Evolutionary conservation across 2,329 filamentous ascomycete genomes (phyloP).

Genomic region (Alternaria rosae): DNA sequence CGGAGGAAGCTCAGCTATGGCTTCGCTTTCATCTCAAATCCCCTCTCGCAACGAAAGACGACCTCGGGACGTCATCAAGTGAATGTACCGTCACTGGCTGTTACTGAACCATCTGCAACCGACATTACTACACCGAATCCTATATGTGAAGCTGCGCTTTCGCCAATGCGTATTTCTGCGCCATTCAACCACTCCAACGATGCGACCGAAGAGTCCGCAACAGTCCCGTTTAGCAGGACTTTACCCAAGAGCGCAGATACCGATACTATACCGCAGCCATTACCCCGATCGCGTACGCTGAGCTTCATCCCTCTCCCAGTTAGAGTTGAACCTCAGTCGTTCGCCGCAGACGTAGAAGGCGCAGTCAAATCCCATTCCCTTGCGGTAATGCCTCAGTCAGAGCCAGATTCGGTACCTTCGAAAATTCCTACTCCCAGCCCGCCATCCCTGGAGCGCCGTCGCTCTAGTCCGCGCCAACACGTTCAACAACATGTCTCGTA

Average conservation of each 20-base stretch:
- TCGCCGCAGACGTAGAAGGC: conserved; percentile 8
- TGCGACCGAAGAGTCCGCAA: neutral
- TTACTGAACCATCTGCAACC: conserved; percentile 13
- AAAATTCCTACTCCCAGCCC: conserved; percentile 44
- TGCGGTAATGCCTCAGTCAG: conserved; percentile 10
- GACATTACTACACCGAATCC: conserved; percentile 7
- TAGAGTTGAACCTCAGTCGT: conserved; percentile 17
- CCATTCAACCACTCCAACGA: conserved; percentile 1
- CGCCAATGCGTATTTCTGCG: conserved; percentile 10
- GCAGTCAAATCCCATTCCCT: conserved; percentile 9
- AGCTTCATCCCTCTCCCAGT: conserved; percentile 43
- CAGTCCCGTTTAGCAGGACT: neutral
- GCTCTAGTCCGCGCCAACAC: conserved; percentile 40
- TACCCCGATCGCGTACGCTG: conserved; percentile 41
- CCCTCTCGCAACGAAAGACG: conserved; percentile 40
- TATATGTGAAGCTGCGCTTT: conserved; percentile 16
- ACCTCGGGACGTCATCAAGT: conserved; percentile 22
- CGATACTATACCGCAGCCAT: conserved; percentile 26
- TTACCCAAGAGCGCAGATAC: conserved; percentile 7
- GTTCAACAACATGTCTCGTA: conserved; percentile 18
- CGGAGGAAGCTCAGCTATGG: conserved; percentile 45
- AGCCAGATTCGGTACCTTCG: conserved; percentile 18
- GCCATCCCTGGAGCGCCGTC: conserved; percentile 22
- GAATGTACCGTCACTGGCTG: conserved; percentile 18
- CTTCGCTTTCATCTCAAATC: conserved; percentile 42